phyloP scores from a whole-genome alignment of 371 early-diverging fungal species.

The Apophysomyces ossiformis region DNA sequence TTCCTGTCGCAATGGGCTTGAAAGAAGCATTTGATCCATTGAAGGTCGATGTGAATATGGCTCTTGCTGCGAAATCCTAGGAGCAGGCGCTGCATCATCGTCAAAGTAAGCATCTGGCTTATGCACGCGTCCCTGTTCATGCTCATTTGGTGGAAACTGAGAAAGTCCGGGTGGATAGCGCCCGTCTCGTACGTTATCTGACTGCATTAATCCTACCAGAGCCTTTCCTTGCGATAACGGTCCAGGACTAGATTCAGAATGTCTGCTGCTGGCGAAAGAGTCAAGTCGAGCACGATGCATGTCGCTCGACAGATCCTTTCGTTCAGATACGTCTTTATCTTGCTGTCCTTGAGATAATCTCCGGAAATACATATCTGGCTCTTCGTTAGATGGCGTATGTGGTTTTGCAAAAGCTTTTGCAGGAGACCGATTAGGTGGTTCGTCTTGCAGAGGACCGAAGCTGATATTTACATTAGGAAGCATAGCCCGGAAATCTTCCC shows the following conservation, averaged over 20 bases:
- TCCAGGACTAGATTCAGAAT: not conserved
- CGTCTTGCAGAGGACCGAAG: slow-evolving; percentile 55
- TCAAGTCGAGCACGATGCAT: not conserved
- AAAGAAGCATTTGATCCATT: slow-evolving; percentile 6
- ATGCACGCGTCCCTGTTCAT: not conserved
- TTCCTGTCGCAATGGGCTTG: slow-evolving; percentile 4
- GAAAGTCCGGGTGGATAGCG: not conserved
- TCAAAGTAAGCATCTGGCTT: slow-evolving; percentile 7
- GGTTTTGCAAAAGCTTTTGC: slow-evolving; percentile 9
- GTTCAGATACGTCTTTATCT: not conserved
- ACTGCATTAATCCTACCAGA: not conserved
- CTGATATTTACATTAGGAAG: slow-evolving; percentile 76
- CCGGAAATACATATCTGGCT: slow-evolving; percentile 5
- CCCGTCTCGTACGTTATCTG: not conserved
- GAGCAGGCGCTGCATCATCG: not conserved
- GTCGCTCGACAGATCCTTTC: not conserved
- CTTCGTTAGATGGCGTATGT: slow-evolving; percentile 14
- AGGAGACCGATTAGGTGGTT: slow-evolving; percentile 9
- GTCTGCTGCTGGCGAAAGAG: not conserved
- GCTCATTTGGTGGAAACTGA: not conserved
- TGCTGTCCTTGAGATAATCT: slow-evolving; percentile 1
- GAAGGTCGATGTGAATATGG: not conserved
- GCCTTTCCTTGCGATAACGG: not conserved
- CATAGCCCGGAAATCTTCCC: slow-evolving; percentile 67
- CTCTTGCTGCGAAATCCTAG: not conserved